phyloP scores from a whole-genome alignment of 83 land plant species.

The Picea mariana region DNA sequence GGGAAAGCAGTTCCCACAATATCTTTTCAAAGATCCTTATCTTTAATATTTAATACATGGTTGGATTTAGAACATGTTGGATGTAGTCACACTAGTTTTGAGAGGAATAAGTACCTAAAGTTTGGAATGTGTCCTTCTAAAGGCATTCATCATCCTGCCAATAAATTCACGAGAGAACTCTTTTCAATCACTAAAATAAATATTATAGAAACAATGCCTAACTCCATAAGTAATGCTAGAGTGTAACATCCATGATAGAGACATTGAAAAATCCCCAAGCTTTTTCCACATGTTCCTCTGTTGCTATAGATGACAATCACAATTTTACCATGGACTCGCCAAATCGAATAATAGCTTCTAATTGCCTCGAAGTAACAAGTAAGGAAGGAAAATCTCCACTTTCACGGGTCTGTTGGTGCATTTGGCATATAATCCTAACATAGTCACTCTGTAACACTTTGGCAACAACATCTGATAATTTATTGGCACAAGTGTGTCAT shows the following conservation, averaged over 20 bases:
- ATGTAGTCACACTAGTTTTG: no score
- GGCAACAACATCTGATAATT: conserved; percentile 79
- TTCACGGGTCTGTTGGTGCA: conserved; percentile 90
- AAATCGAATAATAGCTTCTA: conserved; percentile 90
- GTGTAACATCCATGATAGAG: conserved; percentile 93
- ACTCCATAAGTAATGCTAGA: conserved; percentile 11
- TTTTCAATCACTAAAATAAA: no score
- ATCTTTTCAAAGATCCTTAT: no score
- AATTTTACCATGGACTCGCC: conserved; percentile 93
- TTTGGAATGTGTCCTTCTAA: no score
- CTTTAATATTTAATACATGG: no score
- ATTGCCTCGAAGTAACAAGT: conserved; percentile 92
- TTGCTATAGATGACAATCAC: conserved; percentile 85
- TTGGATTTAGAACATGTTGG: no score
- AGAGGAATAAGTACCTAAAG: no score
- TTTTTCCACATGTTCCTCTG: conserved; percentile 85
- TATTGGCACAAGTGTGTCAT: no score
- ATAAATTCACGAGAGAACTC: no score
- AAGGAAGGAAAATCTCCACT: conserved; percentile 80
- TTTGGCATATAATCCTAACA: conserved; percentile 89
- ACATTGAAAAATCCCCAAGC: conserved; percentile 81
- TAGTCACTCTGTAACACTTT: conserved; percentile 68
- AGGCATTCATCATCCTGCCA: no score
- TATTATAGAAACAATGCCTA: no score
- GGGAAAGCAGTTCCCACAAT: no score